A percentile compares a stretch with the other conserved stretches of the same genome.
phyloP scores from a whole-genome alignment of 768 basidiomycete genomes.

The Pholiota conissans region DNA sequence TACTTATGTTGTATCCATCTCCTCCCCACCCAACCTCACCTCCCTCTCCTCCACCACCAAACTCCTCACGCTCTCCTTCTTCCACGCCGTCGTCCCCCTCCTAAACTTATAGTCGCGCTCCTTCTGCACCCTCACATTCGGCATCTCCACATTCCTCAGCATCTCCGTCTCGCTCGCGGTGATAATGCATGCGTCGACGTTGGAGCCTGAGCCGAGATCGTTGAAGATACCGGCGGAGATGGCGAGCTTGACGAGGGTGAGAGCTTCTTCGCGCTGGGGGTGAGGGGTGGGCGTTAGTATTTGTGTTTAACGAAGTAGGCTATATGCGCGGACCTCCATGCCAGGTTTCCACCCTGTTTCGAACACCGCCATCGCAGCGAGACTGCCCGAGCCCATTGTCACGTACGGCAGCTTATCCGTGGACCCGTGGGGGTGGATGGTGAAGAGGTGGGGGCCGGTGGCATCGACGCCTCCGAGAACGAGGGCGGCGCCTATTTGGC shows the following conservation, averaged over 20 bases:
- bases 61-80: slow-evolving; percentile 72
- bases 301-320: not conserved
- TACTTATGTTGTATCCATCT: slow-evolving; percentile 76
- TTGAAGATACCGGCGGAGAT: slow-evolving; percentile 98
- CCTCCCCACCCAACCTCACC: slow-evolving; percentile 46
- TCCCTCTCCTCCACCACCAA: slow-evolving; percentile 75
- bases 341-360: slow-evolving; percentile 82
- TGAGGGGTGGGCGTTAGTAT: not conserved
- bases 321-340: slow-evolving; percentile 63
- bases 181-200: slow-evolving; percentile 96
- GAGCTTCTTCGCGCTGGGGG: slow-evolving; percentile 72
- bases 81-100: slow-evolving; percentile 87
- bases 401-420: slow-evolving; percentile 99
- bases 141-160: slow-evolving; percentile 92
- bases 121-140: slow-evolving; percentile 81
- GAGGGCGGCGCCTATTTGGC: slow-evolving; percentile 91
- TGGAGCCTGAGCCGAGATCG: slow-evolving; percentile 98
- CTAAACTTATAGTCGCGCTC: slow-evolving; percentile 75
- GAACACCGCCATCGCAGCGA: slow-evolving; percentile 99
- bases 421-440: slow-evolving; percentile 93
- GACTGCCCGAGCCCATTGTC: slow-evolving; percentile 95
- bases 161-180: slow-evolving; percentile 85
- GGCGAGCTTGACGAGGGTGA: slow-evolving; percentile 81
- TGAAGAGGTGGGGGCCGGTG: slow-evolving; percentile 94
- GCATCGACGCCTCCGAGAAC: slow-evolving; percentile 96